Conservation (phyloP, 805 yeast genomes). For the Tetrapisispora taiwanensis region DNA sequence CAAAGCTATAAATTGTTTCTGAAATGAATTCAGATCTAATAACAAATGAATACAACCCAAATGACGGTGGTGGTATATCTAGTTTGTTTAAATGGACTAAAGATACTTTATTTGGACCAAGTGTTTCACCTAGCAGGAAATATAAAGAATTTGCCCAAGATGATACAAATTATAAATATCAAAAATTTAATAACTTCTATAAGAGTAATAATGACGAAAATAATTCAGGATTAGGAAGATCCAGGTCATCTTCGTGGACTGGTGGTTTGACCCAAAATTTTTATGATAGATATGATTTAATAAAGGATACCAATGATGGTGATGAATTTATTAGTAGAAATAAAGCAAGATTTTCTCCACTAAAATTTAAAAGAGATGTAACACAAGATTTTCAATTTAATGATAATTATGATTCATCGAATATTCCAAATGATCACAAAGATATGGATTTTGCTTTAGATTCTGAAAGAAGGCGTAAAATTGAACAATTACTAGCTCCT, state of each 20-base stretch:
- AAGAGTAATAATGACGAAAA: not conserved
- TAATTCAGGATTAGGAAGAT: not conserved
- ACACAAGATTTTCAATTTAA: not conserved
- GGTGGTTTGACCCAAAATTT: slow-evolving; percentile 15
- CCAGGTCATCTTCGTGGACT: slow-evolving; percentile 22
- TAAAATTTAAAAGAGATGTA: not conserved
- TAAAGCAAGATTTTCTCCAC: not conserved
- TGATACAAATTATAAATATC: slow-evolving; percentile 18
- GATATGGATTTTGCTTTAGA: not conserved
- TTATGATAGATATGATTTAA: slow-evolving; percentile 19
- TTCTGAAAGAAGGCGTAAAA: slow-evolving; percentile 2
- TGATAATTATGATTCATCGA: not conserved
- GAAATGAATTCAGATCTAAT: not conserved
- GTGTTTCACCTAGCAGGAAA: slow-evolving; percentile 22
- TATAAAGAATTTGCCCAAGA: slow-evolving; percentile 21
- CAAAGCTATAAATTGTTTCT: not conserved
- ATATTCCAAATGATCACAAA: not conserved
- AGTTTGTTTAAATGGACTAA: slow-evolving; percentile 17
- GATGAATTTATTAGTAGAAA: not conserved
- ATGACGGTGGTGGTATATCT: not conserved
- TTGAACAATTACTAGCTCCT: slow-evolving; percentile 10
- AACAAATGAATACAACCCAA: not conserved
- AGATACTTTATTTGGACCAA: slow-evolving; percentile 26
- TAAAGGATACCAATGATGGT: slow-evolving; percentile 6
- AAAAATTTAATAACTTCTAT: not conserved